Conservation (phyloP, 2,329 filamentous ascomycete species). For the Talaromyces sp. region DNA sequence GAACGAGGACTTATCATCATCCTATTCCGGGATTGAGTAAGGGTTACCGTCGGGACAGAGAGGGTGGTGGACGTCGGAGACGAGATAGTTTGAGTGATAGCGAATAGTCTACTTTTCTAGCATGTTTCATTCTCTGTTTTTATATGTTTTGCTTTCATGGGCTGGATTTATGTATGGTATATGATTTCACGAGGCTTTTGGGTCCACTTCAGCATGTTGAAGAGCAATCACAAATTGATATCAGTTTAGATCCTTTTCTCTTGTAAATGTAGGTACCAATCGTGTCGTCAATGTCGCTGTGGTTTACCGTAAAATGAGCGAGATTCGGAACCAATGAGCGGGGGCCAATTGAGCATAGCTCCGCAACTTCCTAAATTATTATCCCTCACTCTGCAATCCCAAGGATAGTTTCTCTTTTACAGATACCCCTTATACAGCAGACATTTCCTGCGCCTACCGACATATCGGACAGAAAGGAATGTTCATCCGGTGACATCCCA, state of each 20-base stretch:
- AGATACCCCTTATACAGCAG: neutral
- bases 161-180: conserved; percentile 14
- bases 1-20: conserved; percentile 56
- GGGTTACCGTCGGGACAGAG: conserved; percentile 39
- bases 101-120: conserved; percentile 29
- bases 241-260: neutral
- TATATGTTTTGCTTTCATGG: conserved; percentile 4
- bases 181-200: conserved; percentile 11
- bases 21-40: conserved; percentile 54
- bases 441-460: neutral
- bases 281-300: neutral
- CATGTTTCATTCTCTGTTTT: neutral
- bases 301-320: neutral
- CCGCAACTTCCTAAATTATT: neutral
- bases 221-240: neutral
- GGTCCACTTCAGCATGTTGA: neutral
- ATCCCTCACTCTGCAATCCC: neutral
- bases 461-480: neutral
- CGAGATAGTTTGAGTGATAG: conserved; percentile 56
- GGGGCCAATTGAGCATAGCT: conserved; percentile 1
- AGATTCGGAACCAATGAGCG: neutral
- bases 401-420: neutral
- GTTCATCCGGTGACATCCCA: neutral
- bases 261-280: neutral
- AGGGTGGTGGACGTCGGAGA: conserved; percentile 37